Base-by-base conservation (phyloP, 2,329 filamentous ascomycete genomes). In the Colletotrichum aenigma region DNA sequence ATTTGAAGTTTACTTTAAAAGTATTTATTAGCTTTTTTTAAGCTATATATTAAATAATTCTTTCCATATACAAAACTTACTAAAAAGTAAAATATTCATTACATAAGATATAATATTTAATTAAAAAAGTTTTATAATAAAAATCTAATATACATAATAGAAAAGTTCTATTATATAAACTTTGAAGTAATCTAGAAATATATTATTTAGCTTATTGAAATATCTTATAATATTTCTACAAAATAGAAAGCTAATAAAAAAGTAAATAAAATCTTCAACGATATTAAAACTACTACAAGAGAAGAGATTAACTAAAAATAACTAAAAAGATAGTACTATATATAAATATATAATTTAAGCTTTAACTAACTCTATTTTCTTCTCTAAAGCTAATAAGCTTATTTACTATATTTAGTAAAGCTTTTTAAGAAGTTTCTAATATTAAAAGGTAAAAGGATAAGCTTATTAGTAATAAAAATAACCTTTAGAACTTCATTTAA, bases 341-440 rank as follows among this genome's bases (percentile, higher is more conserved):
- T 43, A 43, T 43, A 43, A 43, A 4, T 43, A 43, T 5, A 4
- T 43, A 43, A 0, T 43, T 18, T 18, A 43, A 43, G 4, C 1
- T 43, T n/a, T n/a, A 43, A 1, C 2, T 43, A 18, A 43, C 0
- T 5, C 3, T n/a, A 18, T 43, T 0, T 9, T 0, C n/a, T 2
- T 43, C n/a, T n/a, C n/a, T n/a, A 43, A 1, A n/a, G n/a, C 3
- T 10, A 43, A 4, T 43, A 43, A 43, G 4, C 1, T 10, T n/a
- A 10, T 43, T 43, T n/a, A 43, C 10, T 10, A 1, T n/a, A 18
- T 1, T 10, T n/a, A 43, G 2, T 43, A 43, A 43, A 18, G 5
- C 16, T 43, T 10, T 43, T n/a, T 43, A 43, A 10, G 0, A 1
- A n/a, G 7, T 9, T n/a, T 43, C 2, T 43, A n/a, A 43, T 6